Evolutionary conservation across 2,329 filamentous ascomycete genomes (phyloP).

Genomic region (Chaetoscypha palmicola): DNA sequence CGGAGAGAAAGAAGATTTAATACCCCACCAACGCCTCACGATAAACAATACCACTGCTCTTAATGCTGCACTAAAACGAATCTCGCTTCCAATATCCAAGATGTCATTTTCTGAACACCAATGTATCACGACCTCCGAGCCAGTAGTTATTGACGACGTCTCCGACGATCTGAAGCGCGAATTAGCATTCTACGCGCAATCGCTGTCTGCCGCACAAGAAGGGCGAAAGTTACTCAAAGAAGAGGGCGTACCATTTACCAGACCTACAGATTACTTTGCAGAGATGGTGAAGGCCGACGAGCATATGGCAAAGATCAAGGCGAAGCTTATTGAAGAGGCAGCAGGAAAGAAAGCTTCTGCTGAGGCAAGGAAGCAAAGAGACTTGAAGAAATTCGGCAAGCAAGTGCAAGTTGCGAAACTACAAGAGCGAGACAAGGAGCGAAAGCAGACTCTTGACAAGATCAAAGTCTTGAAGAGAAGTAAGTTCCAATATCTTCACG

Average conservation of each 20-base stretch:
- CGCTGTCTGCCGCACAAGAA: conserved; percentile 67
- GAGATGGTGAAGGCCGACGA: conserved; percentile 99
- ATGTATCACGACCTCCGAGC: conserved; percentile 59
- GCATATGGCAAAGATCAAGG: conserved; percentile 95
- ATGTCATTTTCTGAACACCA: conserved; percentile 81
- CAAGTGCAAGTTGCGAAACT: conserved; percentile 94
- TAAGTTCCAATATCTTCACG: conserved; percentile 46
- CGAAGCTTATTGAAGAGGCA: conserved; percentile 86
- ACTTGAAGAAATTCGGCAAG: conserved; percentile 99
- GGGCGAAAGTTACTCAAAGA: conserved; percentile 70
- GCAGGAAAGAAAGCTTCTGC: conserved; percentile 85
- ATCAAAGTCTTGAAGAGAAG: conserved; percentile 93
- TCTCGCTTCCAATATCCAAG: conserved; percentile 59
- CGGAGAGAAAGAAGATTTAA: conserved; percentile 77
- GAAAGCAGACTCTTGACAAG: conserved; percentile 90
- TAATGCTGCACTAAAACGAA: conserved; percentile 69
- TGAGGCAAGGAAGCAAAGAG: conserved; percentile 84
- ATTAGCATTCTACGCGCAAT: conserved; percentile 87
- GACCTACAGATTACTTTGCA: conserved; percentile 92
- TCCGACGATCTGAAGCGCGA: conserved; percentile 91
- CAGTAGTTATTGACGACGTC: conserved; percentile 71
- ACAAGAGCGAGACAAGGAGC: conserved; percentile 88
- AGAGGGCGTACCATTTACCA: conserved; percentile 78
- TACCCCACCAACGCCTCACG: conserved; percentile 85
- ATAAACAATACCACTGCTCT: conserved; percentile 96